Base-by-base conservation (phyloP, 331 rosid genomes). In the Malus hybrid region DNA sequence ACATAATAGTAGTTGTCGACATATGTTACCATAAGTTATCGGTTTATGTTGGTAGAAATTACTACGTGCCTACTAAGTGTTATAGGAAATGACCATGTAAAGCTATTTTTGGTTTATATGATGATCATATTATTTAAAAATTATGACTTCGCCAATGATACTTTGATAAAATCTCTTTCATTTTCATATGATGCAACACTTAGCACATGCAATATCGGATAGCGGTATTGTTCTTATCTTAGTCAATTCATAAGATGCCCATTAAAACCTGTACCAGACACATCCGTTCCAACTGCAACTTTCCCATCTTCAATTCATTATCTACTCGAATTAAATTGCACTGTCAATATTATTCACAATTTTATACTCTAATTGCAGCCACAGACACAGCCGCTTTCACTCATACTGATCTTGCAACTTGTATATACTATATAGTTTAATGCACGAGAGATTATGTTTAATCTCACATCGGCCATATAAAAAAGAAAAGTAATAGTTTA, bases 201-300 rank as follows among this genome's bases (percentile, higher is more conserved):
- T 2, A 22, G 44, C 56, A 36, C 26, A 72, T 36, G 24, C 18
- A 56, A 56, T 20, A 57, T 33, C 1, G 22, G 19, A 14, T 71
- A 19, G 75, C 44, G 4, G 29, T 72, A 2, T 16, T 14, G 76
- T 22, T 24, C 8, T 4, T 5, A 22, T 36, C 18, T 18, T 50
- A 18, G 34, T 65, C 79, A 61, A 68, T 74, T 68, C 63, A 10
- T 19, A 42, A 36, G 39, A 36, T 72, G 56, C 19, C 55, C 13
- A 24, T 61, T 73, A 61, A 44, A 73, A 42, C n/a, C 69, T 39
- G 26, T 11, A 26, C 75, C 66, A 8, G 22, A 20, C 34, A 15
- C 24, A 26, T 39, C 55, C 62, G 57, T 73, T 72, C 80, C 88
- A 79, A 78, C 80, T 26, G 75, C 70, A 61, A 20, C 48, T 26